Evolutionary conservation across 83 land plant species (phyloP).

Genomic region (Picea abies): DNA sequence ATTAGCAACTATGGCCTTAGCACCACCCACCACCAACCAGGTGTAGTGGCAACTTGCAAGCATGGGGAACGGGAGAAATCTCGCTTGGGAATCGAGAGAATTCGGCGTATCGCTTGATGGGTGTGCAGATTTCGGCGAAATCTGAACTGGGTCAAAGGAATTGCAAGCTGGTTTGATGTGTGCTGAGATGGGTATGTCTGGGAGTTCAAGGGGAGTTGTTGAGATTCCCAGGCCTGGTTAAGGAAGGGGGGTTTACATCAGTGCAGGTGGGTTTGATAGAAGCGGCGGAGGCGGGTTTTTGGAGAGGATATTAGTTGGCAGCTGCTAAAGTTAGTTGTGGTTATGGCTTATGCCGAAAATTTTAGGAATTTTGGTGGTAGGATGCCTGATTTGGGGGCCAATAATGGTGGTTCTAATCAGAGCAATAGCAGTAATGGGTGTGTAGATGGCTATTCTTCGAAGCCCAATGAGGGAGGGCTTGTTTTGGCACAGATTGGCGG

Average conservation of each 20-base stretch:
- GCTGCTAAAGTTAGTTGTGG: not conserved
- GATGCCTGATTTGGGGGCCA: not conserved
- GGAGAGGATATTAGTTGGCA: not conserved
- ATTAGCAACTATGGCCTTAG: not conserved
- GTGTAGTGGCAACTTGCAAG: not conserved
- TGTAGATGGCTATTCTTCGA: slow-evolving; percentile 11
- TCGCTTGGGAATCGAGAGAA: not conserved
- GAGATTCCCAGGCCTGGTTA: not conserved
- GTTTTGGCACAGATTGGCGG: slow-evolving; percentile 1
- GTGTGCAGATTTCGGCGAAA: not conserved
- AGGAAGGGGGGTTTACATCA: not conserved
- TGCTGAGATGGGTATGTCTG: not conserved
- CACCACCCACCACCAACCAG: not conserved
- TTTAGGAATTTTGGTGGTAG: slow-evolving; percentile 8
- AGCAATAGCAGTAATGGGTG: slow-evolving; percentile 1
- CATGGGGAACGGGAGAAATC: not conserved
- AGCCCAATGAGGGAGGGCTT: not conserved
- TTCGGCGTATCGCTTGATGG: not conserved
- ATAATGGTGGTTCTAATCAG: not conserved
- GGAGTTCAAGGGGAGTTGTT: not conserved
- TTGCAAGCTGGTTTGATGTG: not conserved
- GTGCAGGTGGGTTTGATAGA: slow-evolving; percentile 5
- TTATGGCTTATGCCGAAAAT: slow-evolving; percentile 10
- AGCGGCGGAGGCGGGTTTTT: not conserved
- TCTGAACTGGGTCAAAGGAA: slow-evolving; percentile 4